A percentile compares a stretch with the other conserved stretches of the same genome.
Evolutionary conservation across 2,329 filamentous ascomycete species (phyloP).

Genomic region (Aspergillus sergii): DNA sequence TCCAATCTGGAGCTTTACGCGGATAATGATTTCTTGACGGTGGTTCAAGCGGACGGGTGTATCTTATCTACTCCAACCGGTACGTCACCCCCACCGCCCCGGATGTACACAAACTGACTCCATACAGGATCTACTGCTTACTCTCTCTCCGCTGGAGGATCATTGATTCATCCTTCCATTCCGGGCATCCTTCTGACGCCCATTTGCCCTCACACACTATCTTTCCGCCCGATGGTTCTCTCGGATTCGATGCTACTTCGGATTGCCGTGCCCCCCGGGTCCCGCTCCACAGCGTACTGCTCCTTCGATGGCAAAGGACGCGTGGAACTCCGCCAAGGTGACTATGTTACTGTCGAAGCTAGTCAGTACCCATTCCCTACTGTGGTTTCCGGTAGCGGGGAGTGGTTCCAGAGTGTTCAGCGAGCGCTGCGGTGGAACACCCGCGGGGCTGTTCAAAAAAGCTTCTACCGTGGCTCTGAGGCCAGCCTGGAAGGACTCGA

Average conservation of each 20-base stretch:
- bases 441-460: conserved; percentile 87
- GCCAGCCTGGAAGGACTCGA: conserved; percentile 43
- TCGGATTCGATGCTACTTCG: conserved; percentile 92
- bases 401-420: conserved; percentile 97
- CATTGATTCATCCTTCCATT: conserved; percentile 93
- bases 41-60: conserved; percentile 94
- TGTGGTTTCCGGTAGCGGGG: conserved; percentile 82
- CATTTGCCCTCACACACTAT: conserved; percentile 95
- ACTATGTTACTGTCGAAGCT: conserved; percentile 94
- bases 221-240: conserved; percentile 96
- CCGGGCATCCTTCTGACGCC: conserved; percentile 95
- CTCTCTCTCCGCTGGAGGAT: conserved; percentile 91
- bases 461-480: conserved; percentile 60
- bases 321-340: conserved; percentile 87
- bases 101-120: conserved; percentile 8
- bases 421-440: conserved; percentile 95
- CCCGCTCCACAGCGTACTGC: conserved; percentile 91
- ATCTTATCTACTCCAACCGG: conserved; percentile 97
- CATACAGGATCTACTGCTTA: conserved; percentile 78
- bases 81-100: conserved; percentile 28
- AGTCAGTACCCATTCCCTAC: conserved; percentile 97
- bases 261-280: conserved; percentile 80
- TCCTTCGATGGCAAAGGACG: conserved; percentile 97
- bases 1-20: conserved; percentile 96
- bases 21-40: conserved; percentile 90